Conservation (phyloP, 805 yeast genomes). For the Ascoidea asiatica region DNA sequence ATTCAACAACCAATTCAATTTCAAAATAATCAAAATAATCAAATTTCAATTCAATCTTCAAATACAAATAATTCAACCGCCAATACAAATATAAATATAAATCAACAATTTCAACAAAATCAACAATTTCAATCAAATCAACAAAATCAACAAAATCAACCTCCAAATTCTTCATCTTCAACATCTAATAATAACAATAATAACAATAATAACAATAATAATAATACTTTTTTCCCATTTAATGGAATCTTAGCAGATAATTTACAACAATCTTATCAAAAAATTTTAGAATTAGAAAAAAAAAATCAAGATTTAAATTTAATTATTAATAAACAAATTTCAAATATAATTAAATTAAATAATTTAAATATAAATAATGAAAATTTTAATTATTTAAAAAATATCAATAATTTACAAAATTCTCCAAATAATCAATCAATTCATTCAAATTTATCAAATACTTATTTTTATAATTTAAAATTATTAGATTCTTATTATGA, state of each 20-base stretch:
- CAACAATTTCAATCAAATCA: no score
- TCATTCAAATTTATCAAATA: conserved; percentile 8
- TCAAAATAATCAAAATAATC: no score
- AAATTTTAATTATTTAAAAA: background rate
- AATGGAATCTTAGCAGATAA: conserved; percentile 7
- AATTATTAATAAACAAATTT: conserved; percentile 6
- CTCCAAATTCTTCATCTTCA: conserved; percentile 1
- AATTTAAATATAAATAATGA: background rate
- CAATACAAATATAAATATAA: no score
- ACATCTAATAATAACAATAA: conserved; percentile 5
- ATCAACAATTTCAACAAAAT: no score
- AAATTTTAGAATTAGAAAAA: conserved; percentile 10
- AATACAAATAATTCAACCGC: no score
- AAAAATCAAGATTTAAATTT: conserved; percentile 9
- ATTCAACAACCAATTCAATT: no score
- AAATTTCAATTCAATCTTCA: no score
- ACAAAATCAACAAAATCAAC: no score
- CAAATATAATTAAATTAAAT: conserved; percentile 2
- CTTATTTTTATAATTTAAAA: conserved; percentile 9
- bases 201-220: conserved; percentile 1
- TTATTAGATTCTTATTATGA: conserved; percentile 11
- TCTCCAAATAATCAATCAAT: conserved; percentile 4
- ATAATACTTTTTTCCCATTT: conserved; percentile 1
- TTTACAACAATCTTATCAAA: conserved; percentile 8
- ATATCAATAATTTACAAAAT: background rate